Base-by-base conservation (phyloP, 306 rosid species). In the Geum urbanum region DNA sequence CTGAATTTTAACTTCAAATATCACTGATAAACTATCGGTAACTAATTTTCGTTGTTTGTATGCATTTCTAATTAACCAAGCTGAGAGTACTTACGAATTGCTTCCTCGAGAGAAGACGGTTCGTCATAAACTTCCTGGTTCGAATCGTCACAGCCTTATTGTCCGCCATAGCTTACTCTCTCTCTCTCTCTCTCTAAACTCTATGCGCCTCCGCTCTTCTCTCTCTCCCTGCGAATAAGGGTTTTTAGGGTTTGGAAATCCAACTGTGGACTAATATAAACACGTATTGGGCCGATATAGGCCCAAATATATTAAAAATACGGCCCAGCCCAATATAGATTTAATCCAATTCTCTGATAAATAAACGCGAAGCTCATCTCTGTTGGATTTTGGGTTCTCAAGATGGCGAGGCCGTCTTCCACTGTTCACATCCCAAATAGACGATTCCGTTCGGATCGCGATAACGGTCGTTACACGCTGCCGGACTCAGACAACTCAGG, bases 61-160 rank as follows among this genome's bases (percentile, higher is more conserved):
- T 9, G 63, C 41, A 27, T 22, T 62, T 70, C 14, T 39, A 13
- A 13, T 5, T 5, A 35, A 22, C 52, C 45, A 35, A 10, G 54
- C 13, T 32, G 8, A 8, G 2, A 0, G 58, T 24, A 80, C 98
- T 82, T 32, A 92, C 98, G 65, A 92, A 92, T 74, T 92, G 98
- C 82, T 92, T 92, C 63, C 96, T 79, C 54, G 98, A 86, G 18
- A 90, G 91, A 14, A 92, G 98, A 45, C 98, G 82, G 72, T 92
- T 92, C 12, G 98, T 92, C 96, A 92, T 86, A 76, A 90, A 92
- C 79, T 92, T 92, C 47, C 96, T 72, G 24, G 96, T 92, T 27
- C 96, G 84, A 48, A 92, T 88, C 1, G 98, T 92, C 3, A 92
- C 96, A 0, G 96, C 92, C 72, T 92, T 92, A 63, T 56, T 72